Percentiles rank a stretch among this genome's conserved stretches.
Evolutionary conservation across 805 yeast genomes (phyloP).

Genomic region (Ogataea pini): DNA sequence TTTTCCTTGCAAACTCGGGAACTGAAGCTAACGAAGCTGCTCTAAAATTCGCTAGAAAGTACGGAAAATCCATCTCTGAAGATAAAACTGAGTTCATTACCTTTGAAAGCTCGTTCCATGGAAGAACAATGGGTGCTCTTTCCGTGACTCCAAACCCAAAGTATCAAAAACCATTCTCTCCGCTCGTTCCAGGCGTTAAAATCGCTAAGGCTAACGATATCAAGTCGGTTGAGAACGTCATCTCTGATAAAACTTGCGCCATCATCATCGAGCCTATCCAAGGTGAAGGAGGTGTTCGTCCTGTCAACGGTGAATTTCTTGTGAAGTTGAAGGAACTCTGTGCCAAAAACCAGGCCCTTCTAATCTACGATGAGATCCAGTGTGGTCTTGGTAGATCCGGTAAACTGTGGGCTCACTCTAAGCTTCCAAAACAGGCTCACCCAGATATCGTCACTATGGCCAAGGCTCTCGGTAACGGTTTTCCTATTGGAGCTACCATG

Average conservation of each 20-base stretch:
- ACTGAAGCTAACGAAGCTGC: slow-evolving; percentile 64
- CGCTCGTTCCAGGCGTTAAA: slow-evolving; percentile 86
- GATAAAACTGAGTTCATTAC: slow-evolving; percentile 77
- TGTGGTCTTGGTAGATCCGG: slow-evolving; percentile 96
- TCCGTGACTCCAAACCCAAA: slow-evolving; percentile 91
- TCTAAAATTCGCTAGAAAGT: slow-evolving; percentile 69
- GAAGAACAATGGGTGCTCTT: slow-evolving; percentile 91
- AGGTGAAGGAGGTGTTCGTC: slow-evolving; percentile 95
- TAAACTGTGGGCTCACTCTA: slow-evolving; percentile 86
- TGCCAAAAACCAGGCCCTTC: slow-evolving; percentile 63
- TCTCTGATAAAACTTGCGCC: slow-evolving; percentile 74
- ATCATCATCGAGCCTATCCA: slow-evolving; percentile 96
- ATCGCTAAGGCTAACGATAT: slow-evolving; percentile 65
- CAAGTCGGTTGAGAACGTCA: slow-evolving; percentile 54
- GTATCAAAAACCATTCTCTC: slow-evolving; percentile 88
- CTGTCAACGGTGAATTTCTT: slow-evolving; percentile 64
- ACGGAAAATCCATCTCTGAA: slow-evolving; percentile 57
- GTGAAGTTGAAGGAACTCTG: slow-evolving; percentile 66
- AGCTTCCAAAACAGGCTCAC: slow-evolving; percentile 74
- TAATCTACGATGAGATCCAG: slow-evolving; percentile 94
- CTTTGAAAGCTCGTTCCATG: slow-evolving; percentile 91
- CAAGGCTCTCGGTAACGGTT: slow-evolving; percentile 95
- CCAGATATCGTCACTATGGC: slow-evolving; percentile 96
- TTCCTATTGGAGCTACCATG: slow-evolving; percentile 93
- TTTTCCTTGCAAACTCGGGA: slow-evolving; percentile 62